A percentile compares a stretch with the other conserved stretches of the same genome.
These are phyloP conservation scores for Auricularia sp. DNA, from an alignment of 768 basidiomycete species.

Conservation along the genomic window DNA sequence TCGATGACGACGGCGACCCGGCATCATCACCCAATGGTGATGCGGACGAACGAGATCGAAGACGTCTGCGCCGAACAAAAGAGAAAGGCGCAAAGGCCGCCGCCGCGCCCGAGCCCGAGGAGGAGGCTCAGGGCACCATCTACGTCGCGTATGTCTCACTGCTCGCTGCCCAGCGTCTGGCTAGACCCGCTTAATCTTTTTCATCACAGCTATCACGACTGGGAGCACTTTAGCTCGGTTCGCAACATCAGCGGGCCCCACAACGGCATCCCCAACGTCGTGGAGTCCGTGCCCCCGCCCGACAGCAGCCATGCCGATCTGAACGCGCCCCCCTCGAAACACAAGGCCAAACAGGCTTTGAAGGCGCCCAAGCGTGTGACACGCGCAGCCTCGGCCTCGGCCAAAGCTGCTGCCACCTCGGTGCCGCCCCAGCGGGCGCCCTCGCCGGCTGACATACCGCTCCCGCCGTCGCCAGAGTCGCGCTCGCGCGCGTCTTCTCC, in stretches of 20 bases:
- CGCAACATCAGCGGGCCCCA: constrained; percentile 81
- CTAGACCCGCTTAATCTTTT: neutral
- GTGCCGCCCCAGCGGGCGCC: neutral
- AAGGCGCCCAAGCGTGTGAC: constrained; percentile 2
- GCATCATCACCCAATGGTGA: constrained; percentile 19
- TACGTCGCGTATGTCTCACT: constrained; percentile 70
- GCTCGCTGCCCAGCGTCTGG: neutral
- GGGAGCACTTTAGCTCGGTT: constrained; percentile 93
- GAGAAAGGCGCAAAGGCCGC: constrained; percentile 16
- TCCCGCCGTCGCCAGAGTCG: neutral
- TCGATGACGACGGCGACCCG: constrained; percentile 24
- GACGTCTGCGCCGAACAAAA: constrained; percentile 32
- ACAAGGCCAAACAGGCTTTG: constrained; percentile 3
- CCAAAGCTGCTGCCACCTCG: neutral
- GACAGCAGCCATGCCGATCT: constrained; percentile 17
- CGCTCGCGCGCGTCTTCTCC: neutral
- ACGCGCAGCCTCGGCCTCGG: neutral
- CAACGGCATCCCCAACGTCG: constrained; percentile 55
- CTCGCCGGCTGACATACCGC: neutral
- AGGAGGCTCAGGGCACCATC: constrained; percentile 34
- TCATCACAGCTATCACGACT: constrained; percentile 66
- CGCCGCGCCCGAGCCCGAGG: constrained; percentile 15
- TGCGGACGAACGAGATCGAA: constrained; percentile 32
- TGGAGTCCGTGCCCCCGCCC: constrained; percentile 32
- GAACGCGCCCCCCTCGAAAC: constrained; percentile 19